These are phyloP conservation scores for Wickerhamiella bombiphila DNA, from an alignment of 805 yeast genomes.

Conservation along the genomic window DNA sequence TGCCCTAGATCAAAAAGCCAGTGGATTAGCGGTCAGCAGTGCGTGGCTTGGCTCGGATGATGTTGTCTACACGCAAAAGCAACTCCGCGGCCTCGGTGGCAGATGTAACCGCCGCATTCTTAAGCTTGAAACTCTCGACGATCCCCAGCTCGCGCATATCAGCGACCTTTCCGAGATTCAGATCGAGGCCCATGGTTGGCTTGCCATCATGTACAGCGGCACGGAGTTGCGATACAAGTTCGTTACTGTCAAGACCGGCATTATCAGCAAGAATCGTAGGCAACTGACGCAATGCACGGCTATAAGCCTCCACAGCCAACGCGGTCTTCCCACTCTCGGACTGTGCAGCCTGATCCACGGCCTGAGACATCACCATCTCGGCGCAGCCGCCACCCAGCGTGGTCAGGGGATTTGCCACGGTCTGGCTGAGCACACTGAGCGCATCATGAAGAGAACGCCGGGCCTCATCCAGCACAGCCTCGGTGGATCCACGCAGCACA, in stretches of 20 bases:
- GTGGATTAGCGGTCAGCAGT: slow-evolving; percentile 49
- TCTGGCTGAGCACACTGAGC: slow-evolving; percentile 83
- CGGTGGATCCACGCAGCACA: slow-evolving; percentile 93
- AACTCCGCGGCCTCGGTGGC: slow-evolving; percentile 99
- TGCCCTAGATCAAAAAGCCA: neutral
- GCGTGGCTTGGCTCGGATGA: slow-evolving; percentile 92
- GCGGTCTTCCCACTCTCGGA: slow-evolving; percentile 87
- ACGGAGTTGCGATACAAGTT: slow-evolving; percentile 77
- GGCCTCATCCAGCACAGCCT: slow-evolving; percentile 89
- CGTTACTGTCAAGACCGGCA: slow-evolving; percentile 92
- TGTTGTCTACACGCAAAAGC: slow-evolving; percentile 86
- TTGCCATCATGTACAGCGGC: slow-evolving; percentile 85
- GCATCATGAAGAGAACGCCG: slow-evolving; percentile 97
- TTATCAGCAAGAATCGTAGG: slow-evolving; percentile 95
- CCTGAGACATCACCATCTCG: slow-evolving; percentile 93
- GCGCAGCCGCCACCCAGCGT: slow-evolving; percentile 92
- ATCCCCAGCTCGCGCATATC: slow-evolving; percentile 92
- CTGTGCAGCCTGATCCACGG: slow-evolving; percentile 85
- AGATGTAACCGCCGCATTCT: slow-evolving; percentile 82
- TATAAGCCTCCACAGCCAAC: slow-evolving; percentile 87
- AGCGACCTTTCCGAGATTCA: slow-evolving; percentile 68
- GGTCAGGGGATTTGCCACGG: slow-evolving; percentile 82
- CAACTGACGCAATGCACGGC: slow-evolving; percentile 81
- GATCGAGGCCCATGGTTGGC: slow-evolving; percentile 80
- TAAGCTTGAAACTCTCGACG: slow-evolving; percentile 84